Percentiles rank a stretch among this genome's conserved stretches.
Conservation (phyloP, 108 stramenopile species). For the Conticribra weissflogii region DNA sequence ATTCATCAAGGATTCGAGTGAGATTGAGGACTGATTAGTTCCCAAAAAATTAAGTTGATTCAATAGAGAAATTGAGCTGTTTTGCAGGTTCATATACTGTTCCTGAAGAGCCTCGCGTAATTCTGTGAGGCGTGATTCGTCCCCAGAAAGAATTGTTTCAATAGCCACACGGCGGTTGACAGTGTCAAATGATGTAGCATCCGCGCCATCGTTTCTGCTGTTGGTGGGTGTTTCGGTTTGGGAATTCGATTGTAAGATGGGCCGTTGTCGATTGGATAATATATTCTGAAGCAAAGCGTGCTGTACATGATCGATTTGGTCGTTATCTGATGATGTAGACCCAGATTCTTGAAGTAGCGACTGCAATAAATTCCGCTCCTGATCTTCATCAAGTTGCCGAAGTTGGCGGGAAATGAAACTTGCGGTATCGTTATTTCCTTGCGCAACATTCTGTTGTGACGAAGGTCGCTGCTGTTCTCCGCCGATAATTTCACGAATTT, state of each 20-base stretch:
- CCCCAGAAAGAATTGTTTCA: neutral
- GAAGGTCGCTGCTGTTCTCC: no score
- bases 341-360: neutral
- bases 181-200: neutral
- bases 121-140: neutral
- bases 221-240: neutral
- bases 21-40: neutral
- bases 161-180: conserved; percentile 2
- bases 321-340: neutral
- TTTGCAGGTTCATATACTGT: neutral
- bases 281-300: neutral
- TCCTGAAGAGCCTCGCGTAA: neutral
- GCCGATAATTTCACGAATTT: neutral
- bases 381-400: neutral
- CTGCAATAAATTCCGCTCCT: neutral
- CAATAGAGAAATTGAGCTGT: neutral
- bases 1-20: neutral
- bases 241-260: neutral
- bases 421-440: neutral
- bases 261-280: neutral
- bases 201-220: neutral
- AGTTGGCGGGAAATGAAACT: neutral
- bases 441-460: no score
- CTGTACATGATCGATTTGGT: neutral
- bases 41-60: neutral